Evolutionary conservation across 805 yeast genomes (phyloP).

Genomic region (Candida pini): DNA sequence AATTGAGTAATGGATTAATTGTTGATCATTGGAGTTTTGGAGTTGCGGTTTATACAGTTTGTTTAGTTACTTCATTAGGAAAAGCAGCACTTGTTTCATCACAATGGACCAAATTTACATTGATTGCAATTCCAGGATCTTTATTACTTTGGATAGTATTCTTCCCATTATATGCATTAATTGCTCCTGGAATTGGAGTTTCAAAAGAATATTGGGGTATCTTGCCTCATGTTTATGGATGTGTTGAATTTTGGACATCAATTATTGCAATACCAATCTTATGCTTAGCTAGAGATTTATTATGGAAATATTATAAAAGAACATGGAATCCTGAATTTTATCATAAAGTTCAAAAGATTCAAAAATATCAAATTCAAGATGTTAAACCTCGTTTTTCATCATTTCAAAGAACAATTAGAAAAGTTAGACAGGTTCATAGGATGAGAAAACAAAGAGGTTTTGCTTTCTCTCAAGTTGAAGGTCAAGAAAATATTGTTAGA

Average conservation of each 20-base stretch:
- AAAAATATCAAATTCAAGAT: constrained; percentile 88
- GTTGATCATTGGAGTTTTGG: constrained; percentile 97
- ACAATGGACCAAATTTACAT: constrained; percentile 91
- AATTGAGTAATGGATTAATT: constrained; percentile 58
- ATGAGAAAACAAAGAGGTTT: constrained; percentile 98
- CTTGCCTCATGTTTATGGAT: constrained; percentile 66
- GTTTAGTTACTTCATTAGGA: constrained; percentile 84
- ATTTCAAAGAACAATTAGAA: constrained; percentile 94
- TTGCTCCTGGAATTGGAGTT: constrained; percentile 79
- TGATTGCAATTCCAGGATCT: constrained; percentile 94
- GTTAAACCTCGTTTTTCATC: constrained; percentile 95
- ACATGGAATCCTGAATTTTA: constrained; percentile 88
- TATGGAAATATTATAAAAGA: constrained; percentile 93
- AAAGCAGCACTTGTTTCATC: constrained; percentile 91
- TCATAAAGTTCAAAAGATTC: constrained; percentile 95
- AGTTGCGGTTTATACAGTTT: constrained; percentile 78
- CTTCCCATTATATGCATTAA: constrained; percentile 79
- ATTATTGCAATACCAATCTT: constrained; percentile 67
- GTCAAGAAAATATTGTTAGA: constrained; percentile 85
- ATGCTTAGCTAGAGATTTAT: constrained; percentile 80
- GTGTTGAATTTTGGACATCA: constrained; percentile 79
- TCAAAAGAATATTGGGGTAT: constrained; percentile 85
- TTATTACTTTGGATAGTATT: constrained; percentile 75
- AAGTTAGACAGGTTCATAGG: constrained; percentile 96
- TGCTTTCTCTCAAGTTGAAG: constrained; percentile 95